Evolutionary conservation across 768 basidiomycete species (phyloP).

Genomic region (Cystoderma amianthinum): DNA sequence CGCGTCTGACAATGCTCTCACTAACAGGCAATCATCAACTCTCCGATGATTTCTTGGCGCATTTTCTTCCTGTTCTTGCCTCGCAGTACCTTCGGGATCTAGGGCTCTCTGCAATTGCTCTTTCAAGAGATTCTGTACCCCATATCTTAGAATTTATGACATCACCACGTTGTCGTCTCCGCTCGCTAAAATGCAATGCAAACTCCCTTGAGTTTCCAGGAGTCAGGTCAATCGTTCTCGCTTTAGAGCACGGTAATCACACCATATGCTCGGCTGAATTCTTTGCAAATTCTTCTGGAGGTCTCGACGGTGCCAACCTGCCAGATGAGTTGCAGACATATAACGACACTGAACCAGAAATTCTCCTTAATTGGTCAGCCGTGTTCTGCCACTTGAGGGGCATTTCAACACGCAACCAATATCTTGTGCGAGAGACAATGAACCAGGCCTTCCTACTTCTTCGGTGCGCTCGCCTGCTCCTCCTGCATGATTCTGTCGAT

Average conservation of each 20-base stretch:
- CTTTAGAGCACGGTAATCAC: slow-evolving; percentile 39
- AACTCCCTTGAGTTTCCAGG: slow-evolving; percentile 44
- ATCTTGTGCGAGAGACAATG: slow-evolving; percentile 28
- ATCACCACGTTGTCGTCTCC: slow-evolving; percentile 42
- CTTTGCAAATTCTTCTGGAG: slow-evolving; percentile 35
- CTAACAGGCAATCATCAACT: slow-evolving; percentile 42
- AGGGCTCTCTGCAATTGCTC: slow-evolving; percentile 43
- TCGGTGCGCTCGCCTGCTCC: slow-evolving; percentile 38
- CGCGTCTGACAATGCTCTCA: slow-evolving; percentile 41
- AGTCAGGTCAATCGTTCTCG: slow-evolving; percentile 35
- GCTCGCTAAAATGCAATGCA: slow-evolving; percentile 45
- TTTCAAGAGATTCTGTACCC: slow-evolving; percentile 34
- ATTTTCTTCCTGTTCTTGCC: slow-evolving; percentile 44
- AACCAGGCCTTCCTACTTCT: slow-evolving; percentile 44
- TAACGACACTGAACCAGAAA: neutral
- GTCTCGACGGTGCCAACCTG: slow-evolving; percentile 8
- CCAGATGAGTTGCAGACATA: slow-evolving; percentile 11
- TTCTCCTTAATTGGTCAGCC: slow-evolving; percentile 23
- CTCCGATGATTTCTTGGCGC: slow-evolving; percentile 40
- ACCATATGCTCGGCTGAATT: slow-evolving; percentile 40
- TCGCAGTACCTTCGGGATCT: slow-evolving; percentile 44
- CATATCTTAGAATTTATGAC: slow-evolving; percentile 40
- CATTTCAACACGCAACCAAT: slow-evolving; percentile 35
- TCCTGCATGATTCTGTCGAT: slow-evolving; percentile 25
- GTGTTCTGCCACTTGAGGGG: slow-evolving; percentile 21